Percentiles rank a stretch among this genome's conserved stretches.
These are phyloP conservation scores for Calonectria crousiana DNA, from an alignment of 2,329 filamentous ascomycete species.

Conservation along the genomic window DNA sequence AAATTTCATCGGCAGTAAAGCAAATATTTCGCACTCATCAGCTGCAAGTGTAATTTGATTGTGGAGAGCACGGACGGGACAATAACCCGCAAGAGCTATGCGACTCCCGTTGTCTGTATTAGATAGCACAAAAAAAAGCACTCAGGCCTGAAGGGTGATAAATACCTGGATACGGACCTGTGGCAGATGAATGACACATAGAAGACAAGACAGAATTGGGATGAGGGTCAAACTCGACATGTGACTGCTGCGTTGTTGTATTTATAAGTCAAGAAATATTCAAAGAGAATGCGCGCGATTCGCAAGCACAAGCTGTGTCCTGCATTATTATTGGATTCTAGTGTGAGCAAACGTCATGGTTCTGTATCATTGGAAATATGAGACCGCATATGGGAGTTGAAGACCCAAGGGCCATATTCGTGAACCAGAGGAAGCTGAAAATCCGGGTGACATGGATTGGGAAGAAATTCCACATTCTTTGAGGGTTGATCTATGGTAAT, in stretches of 20 bases:
- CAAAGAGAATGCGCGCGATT: neutral
- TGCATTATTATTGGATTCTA: neutral
- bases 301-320: neutral
- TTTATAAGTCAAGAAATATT: neutral
- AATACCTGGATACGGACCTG: neutral
- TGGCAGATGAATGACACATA: neutral
- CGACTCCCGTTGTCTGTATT: neutral
- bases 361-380: neutral
- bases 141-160: neutral
- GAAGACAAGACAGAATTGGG: neutral
- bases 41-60: neutral
- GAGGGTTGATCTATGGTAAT: no score
- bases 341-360: neutral
- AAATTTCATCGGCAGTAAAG: neutral
- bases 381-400: neutral
- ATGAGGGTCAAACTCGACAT: neutral
- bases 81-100: neutral
- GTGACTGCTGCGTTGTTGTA: neutral
- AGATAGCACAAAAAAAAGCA: neutral
- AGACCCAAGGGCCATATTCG: neutral
- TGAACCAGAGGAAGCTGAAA: neutral
- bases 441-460: neutral
- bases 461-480: neutral
- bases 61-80: neutral
- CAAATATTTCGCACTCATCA: neutral